A percentile compares a stretch with the other conserved stretches of the same genome.
Conservation (phyloP, 495 filamentous ascomycete species). For the Polyplosphaeria fusca region DNA sequence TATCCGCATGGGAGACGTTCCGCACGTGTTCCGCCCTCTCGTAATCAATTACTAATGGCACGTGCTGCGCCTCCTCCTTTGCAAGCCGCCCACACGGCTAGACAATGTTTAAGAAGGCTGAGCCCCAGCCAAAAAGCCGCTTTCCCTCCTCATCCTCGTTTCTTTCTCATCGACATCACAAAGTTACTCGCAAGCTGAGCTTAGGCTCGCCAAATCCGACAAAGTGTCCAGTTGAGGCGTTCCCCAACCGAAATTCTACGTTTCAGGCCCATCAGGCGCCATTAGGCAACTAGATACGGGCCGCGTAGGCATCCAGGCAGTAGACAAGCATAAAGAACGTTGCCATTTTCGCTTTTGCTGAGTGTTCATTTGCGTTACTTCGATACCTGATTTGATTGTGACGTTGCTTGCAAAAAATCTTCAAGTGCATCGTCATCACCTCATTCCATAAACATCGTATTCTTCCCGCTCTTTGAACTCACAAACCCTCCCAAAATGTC, state of each 20-base stretch:
- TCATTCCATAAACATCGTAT: too few species aligned
- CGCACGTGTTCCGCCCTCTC: background rate
- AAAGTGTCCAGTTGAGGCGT: background rate
- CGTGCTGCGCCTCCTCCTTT: constrained; percentile 4
- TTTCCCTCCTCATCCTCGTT: constrained; percentile 2
- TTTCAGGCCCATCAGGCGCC: background rate
- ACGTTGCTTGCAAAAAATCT: too few species aligned
- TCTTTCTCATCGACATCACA: background rate
- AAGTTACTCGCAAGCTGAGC: background rate
- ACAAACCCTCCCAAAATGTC: background rate
- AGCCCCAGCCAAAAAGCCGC: background rate
- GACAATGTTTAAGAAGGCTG: constrained; percentile 1
- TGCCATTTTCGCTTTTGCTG: background rate
- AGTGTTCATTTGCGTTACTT: background rate
- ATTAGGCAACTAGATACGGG: background rate
- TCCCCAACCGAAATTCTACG: background rate
- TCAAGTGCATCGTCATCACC: too few species aligned
- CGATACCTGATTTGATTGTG: too few species aligned
- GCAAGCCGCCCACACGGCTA: background rate
- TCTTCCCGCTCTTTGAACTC: background rate
- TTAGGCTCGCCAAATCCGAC: background rate
- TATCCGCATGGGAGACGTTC: background rate
- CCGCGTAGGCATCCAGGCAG: constrained; percentile 10
- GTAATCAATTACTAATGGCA: background rate
- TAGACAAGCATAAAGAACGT: constrained; percentile 17